phyloP scores from a whole-genome alignment of 768 basidiomycete genomes.

The Psilocybe subaeruginosa region DNA sequence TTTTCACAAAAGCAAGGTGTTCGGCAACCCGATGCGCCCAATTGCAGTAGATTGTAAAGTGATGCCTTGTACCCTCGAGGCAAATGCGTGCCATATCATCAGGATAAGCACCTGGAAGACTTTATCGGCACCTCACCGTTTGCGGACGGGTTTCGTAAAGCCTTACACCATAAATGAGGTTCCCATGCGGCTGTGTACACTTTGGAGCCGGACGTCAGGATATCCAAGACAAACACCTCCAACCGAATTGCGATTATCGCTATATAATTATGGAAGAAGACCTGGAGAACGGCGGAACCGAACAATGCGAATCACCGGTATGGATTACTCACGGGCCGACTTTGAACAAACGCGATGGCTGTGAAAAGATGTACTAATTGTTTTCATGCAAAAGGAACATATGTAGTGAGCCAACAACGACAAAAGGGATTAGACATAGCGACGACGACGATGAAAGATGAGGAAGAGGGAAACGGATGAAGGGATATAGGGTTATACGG shows the following conservation, averaged over 20 bases:
- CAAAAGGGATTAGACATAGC: constrained; percentile 5
- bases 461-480: not conserved
- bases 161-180: not conserved
- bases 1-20: not conserved
- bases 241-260: not conserved
- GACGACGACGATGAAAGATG: constrained; percentile 6
- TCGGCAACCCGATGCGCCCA: not conserved
- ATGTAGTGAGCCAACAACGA: constrained; percentile 1
- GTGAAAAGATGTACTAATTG: not conserved
- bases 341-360: not conserved
- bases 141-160: not conserved
- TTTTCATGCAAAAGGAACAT: not conserved
- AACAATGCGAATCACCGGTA: not conserved
- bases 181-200: not conserved
- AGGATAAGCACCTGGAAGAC: not conserved
- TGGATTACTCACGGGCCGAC: not conserved
- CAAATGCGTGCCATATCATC: not conserved
- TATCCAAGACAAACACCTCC: not conserved
- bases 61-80: not conserved
- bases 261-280: no score
- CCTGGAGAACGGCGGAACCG: not conserved
- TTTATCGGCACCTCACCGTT: not conserved
- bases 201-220: not conserved
- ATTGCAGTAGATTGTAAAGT: not conserved
- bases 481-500: not conserved